A percentile compares a stretch with the other conserved stretches of the same genome.
These are phyloP conservation scores for Jasminum sambac DNA, from an alignment of 257 asterid species.

Conservation along the genomic window DNA sequence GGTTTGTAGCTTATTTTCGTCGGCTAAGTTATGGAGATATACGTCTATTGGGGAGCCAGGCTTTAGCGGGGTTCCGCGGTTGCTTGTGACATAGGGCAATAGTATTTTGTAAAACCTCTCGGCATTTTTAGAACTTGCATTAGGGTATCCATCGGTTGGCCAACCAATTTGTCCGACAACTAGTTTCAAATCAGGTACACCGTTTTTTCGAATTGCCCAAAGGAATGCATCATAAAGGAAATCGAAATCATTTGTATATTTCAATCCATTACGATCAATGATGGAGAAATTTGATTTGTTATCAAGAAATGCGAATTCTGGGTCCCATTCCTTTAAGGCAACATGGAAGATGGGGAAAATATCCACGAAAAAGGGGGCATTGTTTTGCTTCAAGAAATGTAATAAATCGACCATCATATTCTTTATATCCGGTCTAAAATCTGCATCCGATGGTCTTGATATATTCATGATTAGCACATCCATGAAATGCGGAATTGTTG, in stretches of 20 bases:
- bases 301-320: constrained; percentile 41
- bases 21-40: constrained; percentile 39
- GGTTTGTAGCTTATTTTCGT: constrained; percentile 32
- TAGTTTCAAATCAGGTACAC: constrained; percentile 29
- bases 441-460: constrained; percentile 37
- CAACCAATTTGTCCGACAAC: constrained; percentile 56
- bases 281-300: constrained; percentile 25
- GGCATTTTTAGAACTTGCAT: constrained; percentile 32
- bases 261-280: constrained; percentile 22
- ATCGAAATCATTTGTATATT: constrained; percentile 46
- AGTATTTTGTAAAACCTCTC: constrained; percentile 38
- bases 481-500: constrained; percentile 30
- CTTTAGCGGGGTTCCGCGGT: constrained; percentile 44
- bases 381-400: not conserved
- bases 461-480: constrained; percentile 13
- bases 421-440: constrained; percentile 38
- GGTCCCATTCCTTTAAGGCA: constrained; percentile 15
- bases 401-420: constrained; percentile 25
- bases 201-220: constrained; percentile 40
- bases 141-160: constrained; percentile 55
- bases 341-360: constrained; percentile 41
- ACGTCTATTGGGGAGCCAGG: constrained; percentile 37
- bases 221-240: constrained; percentile 40
- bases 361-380: constrained; percentile 39
- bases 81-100: constrained; percentile 29